Percentiles rank a stretch among this genome's conserved stretches.
Evolutionary conservation across 768 basidiomycete genomes (phyloP).

Genomic region (Calocera cornea): DNA sequence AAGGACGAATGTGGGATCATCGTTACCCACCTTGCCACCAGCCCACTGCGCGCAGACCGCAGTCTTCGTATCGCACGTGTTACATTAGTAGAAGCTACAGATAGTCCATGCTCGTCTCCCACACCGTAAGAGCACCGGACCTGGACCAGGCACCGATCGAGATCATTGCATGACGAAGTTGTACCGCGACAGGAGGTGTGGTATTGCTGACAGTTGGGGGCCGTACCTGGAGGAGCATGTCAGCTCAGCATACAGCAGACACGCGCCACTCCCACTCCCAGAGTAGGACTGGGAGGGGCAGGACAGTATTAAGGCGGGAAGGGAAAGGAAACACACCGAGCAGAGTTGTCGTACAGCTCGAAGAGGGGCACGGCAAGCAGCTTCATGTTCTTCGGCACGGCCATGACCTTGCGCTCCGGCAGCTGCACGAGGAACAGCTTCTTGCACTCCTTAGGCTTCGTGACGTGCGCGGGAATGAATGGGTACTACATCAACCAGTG

Average conservation of each 20-base stretch:
- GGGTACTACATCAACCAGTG: constrained; percentile 46
- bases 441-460: constrained; percentile 96
- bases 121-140: too few species aligned
- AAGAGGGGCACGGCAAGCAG: constrained; percentile 91
- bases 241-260: too few species aligned
- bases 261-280: too few species aligned
- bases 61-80: neutral
- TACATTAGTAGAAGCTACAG: neutral
- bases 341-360: constrained; percentile 95
- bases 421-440: constrained; percentile 90
- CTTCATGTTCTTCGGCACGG: constrained; percentile 98
- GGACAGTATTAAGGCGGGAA: too few species aligned
- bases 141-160: too few species aligned
- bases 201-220: constrained; percentile 86
- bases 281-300: too few species aligned
- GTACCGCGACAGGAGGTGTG: constrained; percentile 68
- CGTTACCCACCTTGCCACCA: too few species aligned
- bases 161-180: constrained; percentile 64
- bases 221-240: constrained; percentile 66
- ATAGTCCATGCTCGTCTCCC: neutral
- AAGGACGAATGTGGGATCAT: too few species aligned
- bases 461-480: constrained; percentile 87
- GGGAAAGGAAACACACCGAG: constrained; percentile 39
- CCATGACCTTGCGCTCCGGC: constrained; percentile 87
- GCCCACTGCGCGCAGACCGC: too few species aligned